Evolutionary conservation across 208 protist species (phyloP), one percentile per base, ranked within the genome.

Genomic region (Leishmania tropica): DNA sequence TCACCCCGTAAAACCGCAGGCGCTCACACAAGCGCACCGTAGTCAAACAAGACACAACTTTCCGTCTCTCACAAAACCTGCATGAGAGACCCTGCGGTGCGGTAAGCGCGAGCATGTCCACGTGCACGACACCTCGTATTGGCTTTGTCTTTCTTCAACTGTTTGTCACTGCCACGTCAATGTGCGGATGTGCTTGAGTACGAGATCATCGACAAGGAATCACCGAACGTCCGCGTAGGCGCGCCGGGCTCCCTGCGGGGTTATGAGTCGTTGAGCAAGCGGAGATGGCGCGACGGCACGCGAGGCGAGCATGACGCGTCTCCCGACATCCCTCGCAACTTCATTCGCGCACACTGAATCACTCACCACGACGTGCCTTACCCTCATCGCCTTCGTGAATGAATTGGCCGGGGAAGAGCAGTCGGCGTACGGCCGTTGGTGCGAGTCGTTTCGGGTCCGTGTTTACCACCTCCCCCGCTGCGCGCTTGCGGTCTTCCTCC

Each of bases 391-490:
- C 64, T 45, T 83, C 84, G 79, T 94, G 93, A 56, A 96, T 92
- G 73, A 89, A 95, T 45, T 91, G 91, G 7, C 93, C 93, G 0
- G 93, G 93, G 45, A 90, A 95, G 11, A 95, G 84, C 37, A 96
- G 82, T 31, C 89, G 88, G 2, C 87, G 87, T 51, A 96, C 84
- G 8, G 89, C 88, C 2, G 86, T 92, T 11, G 93, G 93, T 3
- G 93, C 93, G 10, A 96, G 86, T 4, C 93, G 87, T 84, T 95
- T 96, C 60, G 93, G 93, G 65, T 96, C 89, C 31, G 78, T 93
- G 83, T 95, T 88, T 6, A 96, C 91, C 21, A 76, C 35, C 77
- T 93, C 83, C 31, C 93, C 93, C 1, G 85, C 86, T 58, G 86
- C 76, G 2, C 78, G 86, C 77, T 84, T 81, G 1, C 85, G 85